Conservation (phyloP, 1,284 basidiomycete species). For the Ganoderma leucocontextum region DNA sequence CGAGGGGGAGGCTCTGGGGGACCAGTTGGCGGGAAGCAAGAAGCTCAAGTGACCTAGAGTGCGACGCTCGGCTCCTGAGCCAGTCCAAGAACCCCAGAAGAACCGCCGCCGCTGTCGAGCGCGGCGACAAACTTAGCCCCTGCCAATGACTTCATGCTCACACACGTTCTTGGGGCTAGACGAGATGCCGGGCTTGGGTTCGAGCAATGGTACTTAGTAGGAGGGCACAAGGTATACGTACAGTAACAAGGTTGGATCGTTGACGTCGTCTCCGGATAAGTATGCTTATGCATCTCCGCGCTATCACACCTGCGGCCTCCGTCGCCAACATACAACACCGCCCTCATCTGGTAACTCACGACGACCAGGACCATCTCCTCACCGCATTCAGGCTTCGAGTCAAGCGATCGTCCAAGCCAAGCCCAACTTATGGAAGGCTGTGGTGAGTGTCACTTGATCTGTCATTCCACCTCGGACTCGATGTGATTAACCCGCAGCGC, state of each 20-base stretch:
- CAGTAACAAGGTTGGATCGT: slow-evolving; percentile 1
- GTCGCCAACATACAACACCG: neutral
- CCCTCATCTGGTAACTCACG: neutral
- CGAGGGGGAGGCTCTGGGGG: neutral
- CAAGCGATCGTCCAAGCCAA: neutral
- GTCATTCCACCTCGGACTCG: slow-evolving; percentile 6
- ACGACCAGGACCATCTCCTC: neutral
- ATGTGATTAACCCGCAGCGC: neutral
- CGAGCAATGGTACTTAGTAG: slow-evolving; percentile 6
- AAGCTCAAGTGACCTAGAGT: slow-evolving; percentile 1
- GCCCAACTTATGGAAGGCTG: slow-evolving; percentile 2
- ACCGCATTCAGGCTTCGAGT: neutral
- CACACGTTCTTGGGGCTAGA: slow-evolving; percentile 4
- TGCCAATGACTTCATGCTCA: slow-evolving; percentile 2
- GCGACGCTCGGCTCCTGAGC: slow-evolving; percentile 7
- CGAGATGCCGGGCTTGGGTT: slow-evolving; percentile 9
- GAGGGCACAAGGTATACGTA: neutral
- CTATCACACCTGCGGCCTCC: neutral
- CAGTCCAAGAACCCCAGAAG: neutral
- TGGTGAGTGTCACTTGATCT: slow-evolving; percentile 8
- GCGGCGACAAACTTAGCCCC: slow-evolving; percentile 10
- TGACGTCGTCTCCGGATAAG: neutral
- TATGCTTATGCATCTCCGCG: slow-evolving; percentile 3
- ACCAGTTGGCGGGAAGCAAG: neutral
- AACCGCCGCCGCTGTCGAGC: neutral